Percentiles rank a stretch among this genome's conserved stretches.
Conservation (phyloP, 140 eudicot genomes). For the Bidens hawaiensis region DNA sequence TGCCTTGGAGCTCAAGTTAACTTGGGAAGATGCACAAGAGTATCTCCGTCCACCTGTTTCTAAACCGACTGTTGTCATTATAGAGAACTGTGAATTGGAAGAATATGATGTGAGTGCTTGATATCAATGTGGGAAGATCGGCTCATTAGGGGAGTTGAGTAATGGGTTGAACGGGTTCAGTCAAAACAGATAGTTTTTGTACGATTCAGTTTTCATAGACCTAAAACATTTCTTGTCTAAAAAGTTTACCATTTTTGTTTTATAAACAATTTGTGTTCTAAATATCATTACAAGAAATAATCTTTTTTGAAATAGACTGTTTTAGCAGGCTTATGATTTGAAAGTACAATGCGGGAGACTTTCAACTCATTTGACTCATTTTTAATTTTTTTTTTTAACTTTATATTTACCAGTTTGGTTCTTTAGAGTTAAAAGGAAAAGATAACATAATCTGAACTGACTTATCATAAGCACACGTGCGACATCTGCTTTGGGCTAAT, state of each 20-base stretch:
- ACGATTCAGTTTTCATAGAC: not conserved
- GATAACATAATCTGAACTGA: not conserved
- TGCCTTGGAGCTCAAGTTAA: constrained; percentile 68
- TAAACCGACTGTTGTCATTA: constrained; percentile 51
- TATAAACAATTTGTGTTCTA: not conserved
- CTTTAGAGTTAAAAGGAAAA: not conserved
- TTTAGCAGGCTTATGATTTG: not conserved
- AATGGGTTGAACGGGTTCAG: not conserved
- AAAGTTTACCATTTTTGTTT: not conserved
- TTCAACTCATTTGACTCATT: not conserved
- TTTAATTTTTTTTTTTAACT: not conserved
- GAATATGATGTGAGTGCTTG: constrained; percentile 66
- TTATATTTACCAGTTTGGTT: not conserved
- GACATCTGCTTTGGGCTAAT: not conserved
- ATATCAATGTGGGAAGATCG: not conserved
- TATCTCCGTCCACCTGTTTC: constrained; percentile 67
- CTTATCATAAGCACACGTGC: not conserved
- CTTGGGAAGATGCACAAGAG: constrained; percentile 95
- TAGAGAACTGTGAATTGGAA: constrained; percentile 73
- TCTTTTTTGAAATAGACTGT: not conserved
- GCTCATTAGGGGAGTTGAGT: not conserved
- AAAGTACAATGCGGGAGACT: not conserved
- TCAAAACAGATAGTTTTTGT: not conserved
- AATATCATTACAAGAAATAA: not conserved
- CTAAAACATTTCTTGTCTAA: constrained; percentile 2